Evolutionary conservation across 1,284 basidiomycete species (phyloP).

Genomic region (Sporisorium exsertum): DNA sequence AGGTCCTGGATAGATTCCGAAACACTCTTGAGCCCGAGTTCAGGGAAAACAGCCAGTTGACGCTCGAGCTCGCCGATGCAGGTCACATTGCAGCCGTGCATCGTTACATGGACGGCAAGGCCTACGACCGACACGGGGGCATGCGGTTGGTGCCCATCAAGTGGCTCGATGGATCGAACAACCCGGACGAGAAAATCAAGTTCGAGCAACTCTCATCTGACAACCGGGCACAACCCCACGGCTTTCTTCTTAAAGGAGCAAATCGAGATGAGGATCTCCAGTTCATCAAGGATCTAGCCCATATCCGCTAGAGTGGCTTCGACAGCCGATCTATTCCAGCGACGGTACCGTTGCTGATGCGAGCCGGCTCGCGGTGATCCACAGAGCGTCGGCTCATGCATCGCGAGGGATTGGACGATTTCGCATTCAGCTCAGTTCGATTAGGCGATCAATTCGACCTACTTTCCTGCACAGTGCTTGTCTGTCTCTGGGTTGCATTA

Average conservation of each 20-base stretch:
- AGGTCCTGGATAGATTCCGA: not conserved
- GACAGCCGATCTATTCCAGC: not conserved
- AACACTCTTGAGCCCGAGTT: constrained; percentile 35
- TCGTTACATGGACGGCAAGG: constrained; percentile 6
- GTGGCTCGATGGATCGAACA: not conserved
- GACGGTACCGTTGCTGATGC: not conserved
- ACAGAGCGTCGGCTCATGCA: too few relatives aligned
- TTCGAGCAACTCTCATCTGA: not conserved
- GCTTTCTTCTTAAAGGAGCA: constrained; percentile 16
- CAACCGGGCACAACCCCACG: not conserved
- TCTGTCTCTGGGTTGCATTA: too few relatives aligned
- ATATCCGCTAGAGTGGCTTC: not conserved
- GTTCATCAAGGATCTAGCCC: constrained; percentile 21
- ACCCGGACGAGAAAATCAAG: not conserved
- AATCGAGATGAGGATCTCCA: constrained; percentile 7
- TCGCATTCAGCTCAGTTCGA: not conserved
- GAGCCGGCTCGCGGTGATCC: not conserved
- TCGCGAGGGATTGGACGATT: not conserved
- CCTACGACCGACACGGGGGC: not conserved
- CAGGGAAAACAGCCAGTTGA: not conserved
- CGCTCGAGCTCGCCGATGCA: constrained; percentile 43
- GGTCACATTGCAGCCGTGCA: constrained; percentile 37
- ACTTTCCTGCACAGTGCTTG: too few relatives aligned
- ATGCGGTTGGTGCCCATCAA: not conserved
- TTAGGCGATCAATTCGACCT: not conserved